Evolutionary conservation across 305 asterid species (phyloP), one percentile per base, ranked within the genome.

Genomic region (Ilex paraguariensis): DNA sequence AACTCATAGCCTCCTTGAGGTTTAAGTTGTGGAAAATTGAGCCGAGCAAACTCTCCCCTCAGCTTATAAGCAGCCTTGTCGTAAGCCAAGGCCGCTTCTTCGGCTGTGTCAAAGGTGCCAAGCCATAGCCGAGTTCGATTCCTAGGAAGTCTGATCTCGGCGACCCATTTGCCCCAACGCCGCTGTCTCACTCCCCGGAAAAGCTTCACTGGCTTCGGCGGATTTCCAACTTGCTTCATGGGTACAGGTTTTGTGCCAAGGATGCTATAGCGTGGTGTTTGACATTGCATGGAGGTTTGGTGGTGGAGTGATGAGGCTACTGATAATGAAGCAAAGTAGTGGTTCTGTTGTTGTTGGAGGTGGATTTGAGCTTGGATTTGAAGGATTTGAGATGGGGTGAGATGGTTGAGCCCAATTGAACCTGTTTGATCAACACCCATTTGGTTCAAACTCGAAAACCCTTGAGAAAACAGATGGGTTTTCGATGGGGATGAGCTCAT

Each of bases 141-240:
- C 81, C 78, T 86, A 0, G 96, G 95, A 12, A 88, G 90, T 71
- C 96, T 78, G 54, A 88, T 88, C 56, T 88, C 96, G 8, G 95
- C 95, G 3, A 88, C 96, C 96, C 96, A 88, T 75, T 88, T 88
- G 21, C 96, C 96, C 96, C 95, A 86, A 52, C 86, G 96, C 31
- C 96, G 60, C 76, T 89, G 96, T 80, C 95, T 66, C 59, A 89
- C 95, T 33, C 95, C 96, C 63, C 96, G 65, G 84, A 82, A 89
- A 36, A 89, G 96, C 79, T 86, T 88, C 1, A 71, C 53, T 3
- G 95, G 67, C 74, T 86, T 88, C 1, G 67, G 56, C 32, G 81
- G 70, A 48, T 75, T 31, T 12, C 84, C 90, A 17, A 71, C 15
- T 31, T 78, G 80, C 72, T 89, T 86, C 96, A 86, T 84, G 0